Base-by-base conservation (phyloP, 1,139 yeast genomes). In the Magnusiomyces fungicola region DNA sequence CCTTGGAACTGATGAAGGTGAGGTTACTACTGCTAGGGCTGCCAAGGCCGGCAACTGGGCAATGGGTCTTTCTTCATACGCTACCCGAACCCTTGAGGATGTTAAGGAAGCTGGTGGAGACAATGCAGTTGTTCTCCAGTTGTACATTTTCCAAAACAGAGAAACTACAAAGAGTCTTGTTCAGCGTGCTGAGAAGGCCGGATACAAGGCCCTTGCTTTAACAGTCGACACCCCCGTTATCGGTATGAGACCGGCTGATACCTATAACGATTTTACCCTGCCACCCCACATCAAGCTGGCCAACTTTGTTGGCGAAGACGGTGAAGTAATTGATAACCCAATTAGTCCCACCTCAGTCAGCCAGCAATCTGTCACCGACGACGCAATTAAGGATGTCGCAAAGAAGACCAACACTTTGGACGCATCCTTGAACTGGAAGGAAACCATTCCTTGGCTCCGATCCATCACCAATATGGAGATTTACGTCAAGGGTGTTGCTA, bases 211-310 rank as follows among this genome's bases (percentile, higher is more conserved):
- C 0, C 64, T 81, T 18, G 76, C 80, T 53, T 73, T 81, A 45
- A 81, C 86, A 0, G 84, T 80, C 6, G 87, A 81, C 64, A 82
- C 84, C 1, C 84, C 87, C 5, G 78, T 75, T 57, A 69, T 80
- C 54, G 88, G 87, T 29, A 72, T 81, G 56, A 68, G 88, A 51
- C 83, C 78, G 59, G 75, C 79, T 55, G 87, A 81, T 45, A 50
- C 55, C 25, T 56, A 73, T 67, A 66, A 71, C 66, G 53, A 72
- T 66, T 70, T 76, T 67, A 67, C 79, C 67, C 58, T 67, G 27
- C 70, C 71, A 4, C 43, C 61, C 2, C 62, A 66, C 46, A 48
- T 65, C 32, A 51, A 51, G 43, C 58, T 64, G 3, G 70, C 68
- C 25, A 68, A 68, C 56, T 68, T 66, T 51, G 49, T 54, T 24